Percentiles rank a stretch among this genome's conserved stretches.
Evolutionary conservation across 1,139 yeast species (phyloP).

Genomic region (Zygosaccharomyces pseudobailii): DNA sequence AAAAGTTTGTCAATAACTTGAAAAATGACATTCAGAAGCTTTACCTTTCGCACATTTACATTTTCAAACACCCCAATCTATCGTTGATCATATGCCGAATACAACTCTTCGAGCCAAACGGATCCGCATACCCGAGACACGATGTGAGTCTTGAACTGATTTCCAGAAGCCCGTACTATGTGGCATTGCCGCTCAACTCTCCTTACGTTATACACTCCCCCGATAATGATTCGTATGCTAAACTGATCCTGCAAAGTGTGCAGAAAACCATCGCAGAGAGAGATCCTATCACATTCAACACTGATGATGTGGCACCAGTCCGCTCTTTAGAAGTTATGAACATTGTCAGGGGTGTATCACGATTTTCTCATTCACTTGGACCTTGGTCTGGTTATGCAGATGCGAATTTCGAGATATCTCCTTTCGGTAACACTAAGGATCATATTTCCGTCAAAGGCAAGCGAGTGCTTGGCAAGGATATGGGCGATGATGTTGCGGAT

Average conservation of each 20-base stretch:
- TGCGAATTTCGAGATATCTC: constrained; percentile 56
- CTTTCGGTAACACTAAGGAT: constrained; percentile 41
- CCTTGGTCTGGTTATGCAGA: constrained; percentile 71
- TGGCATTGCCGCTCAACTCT: constrained; percentile 64
- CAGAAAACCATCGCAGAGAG: constrained; percentile 45
- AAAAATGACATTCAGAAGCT: constrained; percentile 46
- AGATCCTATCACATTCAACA: constrained; percentile 33
- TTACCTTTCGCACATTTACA: constrained; percentile 56
- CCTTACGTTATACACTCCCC: constrained; percentile 62
- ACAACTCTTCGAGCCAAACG: constrained; percentile 57
- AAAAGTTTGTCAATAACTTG: constrained; percentile 44
- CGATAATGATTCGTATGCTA: constrained; percentile 44
- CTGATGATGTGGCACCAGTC: constrained; percentile 44
- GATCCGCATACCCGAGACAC: neutral
- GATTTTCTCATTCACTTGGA: constrained; percentile 57
- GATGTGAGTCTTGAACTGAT: constrained; percentile 37
- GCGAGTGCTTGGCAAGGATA: constrained; percentile 9
- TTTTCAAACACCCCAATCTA: constrained; percentile 59
- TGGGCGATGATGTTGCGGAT: constrained; percentile 14
- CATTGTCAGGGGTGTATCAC: constrained; percentile 54
- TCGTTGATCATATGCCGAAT: constrained; percentile 60
- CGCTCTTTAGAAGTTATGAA: constrained; percentile 38
- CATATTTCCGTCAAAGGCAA: constrained; percentile 26
- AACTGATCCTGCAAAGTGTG: constrained; percentile 55
- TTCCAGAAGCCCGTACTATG: constrained; percentile 56